Percentiles rank a stretch among this genome's conserved stretches.
These are phyloP conservation scores for Coemansia sp. DNA, from an alignment of 192 early-diverging fungal species.

Conservation along the genomic window DNA sequence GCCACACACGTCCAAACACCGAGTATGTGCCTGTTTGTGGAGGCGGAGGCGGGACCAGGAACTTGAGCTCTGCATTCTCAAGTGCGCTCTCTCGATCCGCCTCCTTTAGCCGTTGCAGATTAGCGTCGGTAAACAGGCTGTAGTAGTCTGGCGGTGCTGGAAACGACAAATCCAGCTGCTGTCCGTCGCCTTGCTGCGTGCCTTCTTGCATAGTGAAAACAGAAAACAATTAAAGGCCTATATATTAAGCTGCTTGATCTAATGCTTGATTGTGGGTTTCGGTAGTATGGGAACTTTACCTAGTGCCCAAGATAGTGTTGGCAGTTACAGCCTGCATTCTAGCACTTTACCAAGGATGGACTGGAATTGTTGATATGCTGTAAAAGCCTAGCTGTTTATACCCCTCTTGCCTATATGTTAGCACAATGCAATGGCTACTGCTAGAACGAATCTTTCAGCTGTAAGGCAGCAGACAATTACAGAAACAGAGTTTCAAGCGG, in stretches of 20 bases:
- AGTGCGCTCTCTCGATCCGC: constrained; percentile 5
- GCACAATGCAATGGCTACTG: too few species aligned
- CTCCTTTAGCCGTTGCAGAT: constrained; percentile 43
- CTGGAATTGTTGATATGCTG: too few species aligned
- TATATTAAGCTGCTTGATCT: too few species aligned
- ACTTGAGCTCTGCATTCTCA: constrained; percentile 46
- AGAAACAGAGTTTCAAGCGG: too few species aligned
- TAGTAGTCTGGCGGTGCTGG: constrained; percentile 70
- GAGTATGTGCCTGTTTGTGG: constrained; percentile 56
- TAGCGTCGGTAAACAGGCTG: constrained; percentile 61
- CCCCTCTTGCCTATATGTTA: too few species aligned
- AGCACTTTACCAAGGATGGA: neutral
- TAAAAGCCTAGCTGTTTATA: too few species aligned
- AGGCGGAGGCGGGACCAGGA: constrained; percentile 60
- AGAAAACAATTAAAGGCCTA: neutral
- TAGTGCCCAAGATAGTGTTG: neutral
- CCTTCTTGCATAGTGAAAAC: constrained; percentile 20
- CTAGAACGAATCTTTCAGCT: too few species aligned
- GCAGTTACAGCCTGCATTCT: neutral
- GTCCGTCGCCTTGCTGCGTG: constrained; percentile 16
- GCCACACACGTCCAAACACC: constrained; percentile 70
- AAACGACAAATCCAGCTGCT: constrained; percentile 55
- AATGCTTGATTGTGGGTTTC: too few species aligned
- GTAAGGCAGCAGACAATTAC: too few species aligned
- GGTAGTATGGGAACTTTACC: neutral